Evolutionary conservation across 2,329 filamentous ascomycete species (phyloP).

Genomic region (Fusarium caatingaense): DNA sequence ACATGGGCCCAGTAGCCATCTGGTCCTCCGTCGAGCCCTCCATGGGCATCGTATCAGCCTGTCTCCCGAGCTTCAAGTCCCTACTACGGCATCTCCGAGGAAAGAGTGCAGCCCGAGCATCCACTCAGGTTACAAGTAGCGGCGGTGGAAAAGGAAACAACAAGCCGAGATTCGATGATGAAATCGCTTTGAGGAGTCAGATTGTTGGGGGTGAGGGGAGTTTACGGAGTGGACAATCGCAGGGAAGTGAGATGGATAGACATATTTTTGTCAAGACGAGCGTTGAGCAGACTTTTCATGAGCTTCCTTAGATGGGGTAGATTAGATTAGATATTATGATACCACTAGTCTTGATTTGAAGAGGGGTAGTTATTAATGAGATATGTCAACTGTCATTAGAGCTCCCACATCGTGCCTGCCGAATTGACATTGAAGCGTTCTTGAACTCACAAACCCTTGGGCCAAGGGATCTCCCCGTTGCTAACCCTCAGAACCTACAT

Average conservation of each 20-base stretch:
- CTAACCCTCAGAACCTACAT: too few species aligned
- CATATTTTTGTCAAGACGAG: constrained; percentile 24
- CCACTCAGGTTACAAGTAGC: not conserved
- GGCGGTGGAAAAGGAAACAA: not conserved
- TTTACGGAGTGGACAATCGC: not conserved
- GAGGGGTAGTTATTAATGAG: not conserved
- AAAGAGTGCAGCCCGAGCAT: not conserved
- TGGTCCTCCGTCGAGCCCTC: constrained; percentile 25
- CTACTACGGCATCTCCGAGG: not conserved
- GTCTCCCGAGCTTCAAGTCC: constrained; percentile 20
- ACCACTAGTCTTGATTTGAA: not conserved
- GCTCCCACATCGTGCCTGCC: too few species aligned
- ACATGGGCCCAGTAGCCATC: constrained; percentile 19
- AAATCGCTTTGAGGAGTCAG: constrained; percentile 16
- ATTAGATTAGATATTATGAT: not conserved
- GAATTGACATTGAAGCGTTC: not conserved
- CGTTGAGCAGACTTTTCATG: constrained; percentile 14
- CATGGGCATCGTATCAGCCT: constrained; percentile 18
- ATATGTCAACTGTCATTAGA: not conserved
- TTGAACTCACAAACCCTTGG: too few species aligned
- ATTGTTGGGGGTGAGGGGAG: constrained; percentile 11
- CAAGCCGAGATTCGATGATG: constrained; percentile 4
- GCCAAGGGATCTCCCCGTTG: too few species aligned
- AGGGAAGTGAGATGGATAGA: not conserved
- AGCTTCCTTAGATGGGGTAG: not conserved